Evolutionary conservation across 2,329 filamentous ascomycete genomes (phyloP).

Genomic region (Penicillium digitatum): DNA sequence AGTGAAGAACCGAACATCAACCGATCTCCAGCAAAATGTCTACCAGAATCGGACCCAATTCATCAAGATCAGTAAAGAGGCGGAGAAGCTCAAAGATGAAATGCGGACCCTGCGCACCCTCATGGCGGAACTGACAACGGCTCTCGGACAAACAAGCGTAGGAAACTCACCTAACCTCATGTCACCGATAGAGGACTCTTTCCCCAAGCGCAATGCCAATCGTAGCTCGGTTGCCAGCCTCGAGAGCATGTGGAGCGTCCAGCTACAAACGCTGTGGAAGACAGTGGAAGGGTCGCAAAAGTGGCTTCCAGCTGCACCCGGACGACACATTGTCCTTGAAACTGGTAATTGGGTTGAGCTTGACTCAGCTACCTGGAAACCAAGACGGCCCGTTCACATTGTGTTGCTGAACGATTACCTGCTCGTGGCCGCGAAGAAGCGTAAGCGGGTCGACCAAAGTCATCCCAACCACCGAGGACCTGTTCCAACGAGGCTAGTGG

Average conservation of each 20-base stretch:
- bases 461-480: slow-evolving; percentile 45
- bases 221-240: slow-evolving; percentile 80
- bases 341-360: slow-evolving; percentile 92
- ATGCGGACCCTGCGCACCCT: slow-evolving; percentile 87
- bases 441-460: slow-evolving; percentile 72
- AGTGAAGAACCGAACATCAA: slow-evolving; percentile 71
- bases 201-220: slow-evolving; percentile 61
- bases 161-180: slow-evolving; percentile 54
- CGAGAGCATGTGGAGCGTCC: slow-evolving; percentile 64
- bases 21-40: slow-evolving; percentile 88
- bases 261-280: slow-evolving; percentile 82
- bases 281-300: slow-evolving; percentile 97
- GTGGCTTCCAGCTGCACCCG: slow-evolving; percentile 82
- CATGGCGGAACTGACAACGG: slow-evolving; percentile 86
- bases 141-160: slow-evolving; percentile 48
- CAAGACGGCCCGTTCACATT: slow-evolving; percentile 80
- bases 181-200: slow-evolving; percentile 50
- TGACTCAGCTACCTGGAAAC: slow-evolving; percentile 96
- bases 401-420: slow-evolving; percentile 93
- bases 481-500: slow-evolving; percentile 69
- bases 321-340: slow-evolving; percentile 91
- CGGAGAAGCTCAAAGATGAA: slow-evolving; percentile 93
- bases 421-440: slow-evolving; percentile 85
- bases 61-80: slow-evolving; percentile 98
- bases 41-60: slow-evolving; percentile 97